phyloP scores from a whole-genome alignment of 345 rosid genomes.

The Linum usitatissimum region DNA sequence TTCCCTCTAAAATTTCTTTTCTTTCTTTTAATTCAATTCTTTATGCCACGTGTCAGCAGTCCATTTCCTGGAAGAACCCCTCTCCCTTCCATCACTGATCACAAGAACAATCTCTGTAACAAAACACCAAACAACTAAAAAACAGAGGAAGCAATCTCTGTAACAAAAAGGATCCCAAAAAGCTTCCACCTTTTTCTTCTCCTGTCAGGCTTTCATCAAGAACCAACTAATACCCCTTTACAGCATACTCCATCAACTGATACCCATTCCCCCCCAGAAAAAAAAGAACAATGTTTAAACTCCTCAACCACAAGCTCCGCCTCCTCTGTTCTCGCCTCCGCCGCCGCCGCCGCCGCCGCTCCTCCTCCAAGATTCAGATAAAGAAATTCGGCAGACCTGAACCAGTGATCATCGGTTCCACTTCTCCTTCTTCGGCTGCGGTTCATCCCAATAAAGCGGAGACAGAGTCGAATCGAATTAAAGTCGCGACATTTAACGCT shows the following conservation, averaged over 20 bases:
- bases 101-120: neutral
- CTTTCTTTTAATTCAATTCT: constrained; percentile 1
- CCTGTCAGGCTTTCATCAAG: constrained; percentile 15
- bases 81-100: neutral
- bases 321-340: constrained; percentile 51
- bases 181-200: neutral
- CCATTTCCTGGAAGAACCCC: constrained; percentile 25
- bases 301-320: constrained; percentile 36
- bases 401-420: constrained; percentile 3
- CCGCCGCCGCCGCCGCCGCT: constrained; percentile 51
- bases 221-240: neutral
- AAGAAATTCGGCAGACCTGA: constrained; percentile 30
- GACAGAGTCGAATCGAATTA: constrained; percentile 33
- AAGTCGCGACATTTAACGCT: constrained; percentile 81
- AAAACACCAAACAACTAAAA: neutral
- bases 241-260: constrained; percentile 6
- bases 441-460: constrained; percentile 26
- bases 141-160: neutral
- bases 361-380: constrained; percentile 35
- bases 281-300: constrained; percentile 35
- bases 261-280: constrained; percentile 11
- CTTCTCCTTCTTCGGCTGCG: constrained; percentile 23
- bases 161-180: neutral
- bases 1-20: neutral
- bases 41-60: constrained; percentile 38